These are phyloP conservation scores for Tylopilus sp. DNA, from an alignment of 1,284 basidiomycete species.

Conservation along the genomic window DNA sequence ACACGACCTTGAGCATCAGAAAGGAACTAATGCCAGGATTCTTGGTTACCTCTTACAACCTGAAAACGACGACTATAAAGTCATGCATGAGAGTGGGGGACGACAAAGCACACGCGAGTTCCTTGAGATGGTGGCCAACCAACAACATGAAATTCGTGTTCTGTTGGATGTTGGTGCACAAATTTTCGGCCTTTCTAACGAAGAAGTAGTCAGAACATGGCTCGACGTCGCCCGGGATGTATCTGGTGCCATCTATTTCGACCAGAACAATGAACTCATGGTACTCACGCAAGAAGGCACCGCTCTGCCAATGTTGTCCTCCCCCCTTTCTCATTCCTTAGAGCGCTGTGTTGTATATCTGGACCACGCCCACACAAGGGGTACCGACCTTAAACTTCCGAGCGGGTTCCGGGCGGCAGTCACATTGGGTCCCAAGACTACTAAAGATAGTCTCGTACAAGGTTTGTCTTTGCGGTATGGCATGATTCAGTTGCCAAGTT, in stretches of 20 bases:
- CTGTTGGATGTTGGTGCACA: slow-evolving; percentile 60
- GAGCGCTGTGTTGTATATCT: slow-evolving; percentile 60
- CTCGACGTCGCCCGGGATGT: slow-evolving; percentile 43
- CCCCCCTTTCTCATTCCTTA: slow-evolving; percentile 52
- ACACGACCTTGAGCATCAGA: slow-evolving; percentile 21
- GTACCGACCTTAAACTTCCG: slow-evolving; percentile 64
- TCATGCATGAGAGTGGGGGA: background rate
- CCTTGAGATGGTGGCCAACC: background rate
- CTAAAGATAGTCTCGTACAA: slow-evolving; percentile 63
- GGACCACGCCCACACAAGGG: slow-evolving; percentile 66
- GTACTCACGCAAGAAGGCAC: slow-evolving; percentile 52
- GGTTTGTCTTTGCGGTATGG: slow-evolving; percentile 44
- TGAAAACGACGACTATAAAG: slow-evolving; percentile 54
- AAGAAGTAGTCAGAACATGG: slow-evolving; percentile 54
- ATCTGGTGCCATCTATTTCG: slow-evolving; percentile 58
- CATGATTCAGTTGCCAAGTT: too few relatives aligned
- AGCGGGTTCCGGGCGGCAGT: slow-evolving; percentile 55
- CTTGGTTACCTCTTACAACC: slow-evolving; percentile 54
- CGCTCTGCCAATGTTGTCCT: slow-evolving; percentile 50
- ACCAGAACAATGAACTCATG: slow-evolving; percentile 51
- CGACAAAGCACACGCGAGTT: background rate
- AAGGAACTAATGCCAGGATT: slow-evolving; percentile 47
- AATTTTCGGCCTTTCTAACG: slow-evolving; percentile 59
- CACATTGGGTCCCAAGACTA: slow-evolving; percentile 61
- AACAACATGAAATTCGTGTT: background rate